These are phyloP conservation scores for Alternaria viburni DNA, from an alignment of 2,329 filamentous ascomycete species.

Conservation along the genomic window DNA sequence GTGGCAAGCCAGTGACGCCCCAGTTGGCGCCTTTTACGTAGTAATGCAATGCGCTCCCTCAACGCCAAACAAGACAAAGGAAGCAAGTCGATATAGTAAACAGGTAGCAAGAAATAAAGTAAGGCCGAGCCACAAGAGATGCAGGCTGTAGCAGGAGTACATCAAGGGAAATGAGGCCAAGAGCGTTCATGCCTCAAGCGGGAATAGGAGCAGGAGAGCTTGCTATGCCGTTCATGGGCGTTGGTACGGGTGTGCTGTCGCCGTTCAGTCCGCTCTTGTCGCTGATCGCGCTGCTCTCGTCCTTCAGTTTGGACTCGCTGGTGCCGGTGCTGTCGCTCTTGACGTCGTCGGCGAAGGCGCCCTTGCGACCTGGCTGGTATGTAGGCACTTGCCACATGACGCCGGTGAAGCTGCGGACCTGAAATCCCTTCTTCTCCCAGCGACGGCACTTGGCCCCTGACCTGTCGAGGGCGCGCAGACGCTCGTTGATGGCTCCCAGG, in stretches of 20 bases:
- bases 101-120: conserved; percentile 9
- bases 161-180: background rate
- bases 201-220: conserved; percentile 59
- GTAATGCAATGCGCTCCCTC: conserved; percentile 21
- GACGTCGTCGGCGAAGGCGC: conserved; percentile 65
- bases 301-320: conserved; percentile 63
- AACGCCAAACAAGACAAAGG: conserved; percentile 37
- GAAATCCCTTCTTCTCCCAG: conserved; percentile 84
- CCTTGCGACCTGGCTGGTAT: conserved; percentile 76
- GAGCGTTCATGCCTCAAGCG: conserved; percentile 8
- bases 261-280: conserved; percentile 66
- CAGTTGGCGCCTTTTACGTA: conserved; percentile 23
- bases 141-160: background rate
- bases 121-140: background rate
- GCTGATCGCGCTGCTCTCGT: conserved; percentile 64
- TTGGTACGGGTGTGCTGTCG: conserved; percentile 54
- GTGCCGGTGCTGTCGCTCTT: conserved; percentile 62
- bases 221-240: conserved; percentile 50
- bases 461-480: conserved; percentile 90
- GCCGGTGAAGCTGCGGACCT: conserved; percentile 91
- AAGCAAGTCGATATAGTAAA: conserved; percentile 15
- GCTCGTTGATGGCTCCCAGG: conserved; percentile 95
- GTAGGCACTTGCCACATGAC: conserved; percentile 79
- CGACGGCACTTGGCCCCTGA: conserved; percentile 90
- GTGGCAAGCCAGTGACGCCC: conserved; percentile 25